Evolutionary conservation across 306 rosid genomes (phyloP).

Genomic region (Dryas octopetala): DNA sequence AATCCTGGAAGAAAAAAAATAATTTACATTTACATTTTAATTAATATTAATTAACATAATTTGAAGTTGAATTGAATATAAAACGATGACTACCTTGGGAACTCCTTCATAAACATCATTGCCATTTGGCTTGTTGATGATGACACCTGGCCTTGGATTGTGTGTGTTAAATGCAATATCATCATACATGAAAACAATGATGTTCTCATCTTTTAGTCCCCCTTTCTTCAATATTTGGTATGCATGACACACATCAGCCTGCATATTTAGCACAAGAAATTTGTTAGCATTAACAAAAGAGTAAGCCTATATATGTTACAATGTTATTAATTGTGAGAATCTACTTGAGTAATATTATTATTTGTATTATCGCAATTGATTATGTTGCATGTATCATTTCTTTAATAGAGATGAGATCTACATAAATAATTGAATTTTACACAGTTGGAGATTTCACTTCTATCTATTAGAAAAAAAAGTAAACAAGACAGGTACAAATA

Average conservation of each 20-base stretch:
- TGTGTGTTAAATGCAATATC: constrained; percentile 34
- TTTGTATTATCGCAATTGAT: too few species aligned
- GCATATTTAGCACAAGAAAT: not conserved
- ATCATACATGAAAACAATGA: constrained; percentile 57
- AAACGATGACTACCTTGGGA: constrained; percentile 35
- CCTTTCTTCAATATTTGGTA: constrained; percentile 51
- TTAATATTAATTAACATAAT: not conserved
- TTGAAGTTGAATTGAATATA: too few species aligned
- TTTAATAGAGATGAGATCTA: too few species aligned
- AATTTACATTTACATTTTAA: not conserved
- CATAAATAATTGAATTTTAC: too few species aligned
- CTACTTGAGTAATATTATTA: too few species aligned
- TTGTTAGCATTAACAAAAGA: not conserved
- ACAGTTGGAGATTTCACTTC: too few species aligned
- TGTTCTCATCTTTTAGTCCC: constrained; percentile 49
- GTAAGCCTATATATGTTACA: not conserved
- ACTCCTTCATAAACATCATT: constrained; percentile 49
- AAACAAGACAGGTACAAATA: too few species aligned
- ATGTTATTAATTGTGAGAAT: too few species aligned
- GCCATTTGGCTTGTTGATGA: constrained; percentile 50
- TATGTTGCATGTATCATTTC: too few species aligned
- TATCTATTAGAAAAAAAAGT: too few species aligned
- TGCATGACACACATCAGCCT: constrained; percentile 65
- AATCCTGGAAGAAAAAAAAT: constrained; percentile 30
- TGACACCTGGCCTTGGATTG: constrained; percentile 52